These are phyloP conservation scores for Penicillium sp. DNA, from an alignment of 2,329 filamentous ascomycete genomes.

Conservation along the genomic window DNA sequence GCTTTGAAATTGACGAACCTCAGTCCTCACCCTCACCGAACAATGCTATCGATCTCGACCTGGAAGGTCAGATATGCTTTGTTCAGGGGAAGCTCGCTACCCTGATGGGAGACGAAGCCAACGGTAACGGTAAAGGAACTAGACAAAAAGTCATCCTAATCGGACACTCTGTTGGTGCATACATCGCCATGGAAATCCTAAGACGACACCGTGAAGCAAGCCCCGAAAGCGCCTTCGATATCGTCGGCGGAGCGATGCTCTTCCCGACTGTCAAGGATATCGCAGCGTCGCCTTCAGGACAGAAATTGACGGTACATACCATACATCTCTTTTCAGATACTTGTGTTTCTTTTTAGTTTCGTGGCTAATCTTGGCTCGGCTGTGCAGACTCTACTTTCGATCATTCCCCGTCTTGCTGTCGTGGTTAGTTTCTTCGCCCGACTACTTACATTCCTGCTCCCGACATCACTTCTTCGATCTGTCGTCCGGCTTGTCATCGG, in stretches of 20 bases:
- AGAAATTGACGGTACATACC: slow-evolving; percentile 47
- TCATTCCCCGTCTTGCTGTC: slow-evolving; percentile 41
- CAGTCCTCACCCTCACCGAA: not conserved
- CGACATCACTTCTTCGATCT: slow-evolving; percentile 39
- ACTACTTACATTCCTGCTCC: slow-evolving; percentile 46
- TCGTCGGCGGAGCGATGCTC: slow-evolving; percentile 60
- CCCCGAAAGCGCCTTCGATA: slow-evolving; percentile 32
- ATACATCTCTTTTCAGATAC: not conserved
- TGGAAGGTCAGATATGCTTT: slow-evolving; percentile 54
- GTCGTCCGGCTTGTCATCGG: slow-evolving; percentile 47
- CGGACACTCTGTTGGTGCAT: slow-evolving; percentile 73
- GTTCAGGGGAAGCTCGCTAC: slow-evolving; percentile 46
- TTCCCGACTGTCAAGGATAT: slow-evolving; percentile 77
- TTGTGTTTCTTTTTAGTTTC: not conserved
- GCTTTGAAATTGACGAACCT: slow-evolving; percentile 32
- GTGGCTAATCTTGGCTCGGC: not conserved
- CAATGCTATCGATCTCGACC: slow-evolving; percentile 22
- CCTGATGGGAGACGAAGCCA: slow-evolving; percentile 30
- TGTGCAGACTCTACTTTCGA: slow-evolving; percentile 30
- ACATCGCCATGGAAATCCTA: slow-evolving; percentile 69
- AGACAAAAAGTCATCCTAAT: slow-evolving; percentile 59
- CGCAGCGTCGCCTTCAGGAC: slow-evolving; percentile 61
- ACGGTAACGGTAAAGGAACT: not conserved
- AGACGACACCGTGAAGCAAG: slow-evolving; percentile 52
- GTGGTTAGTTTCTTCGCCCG: slow-evolving; percentile 42